These are phyloP conservation scores for Syzygium jambos DNA, from an alignment of 345 rosid genomes.

Conservation along the genomic window DNA sequence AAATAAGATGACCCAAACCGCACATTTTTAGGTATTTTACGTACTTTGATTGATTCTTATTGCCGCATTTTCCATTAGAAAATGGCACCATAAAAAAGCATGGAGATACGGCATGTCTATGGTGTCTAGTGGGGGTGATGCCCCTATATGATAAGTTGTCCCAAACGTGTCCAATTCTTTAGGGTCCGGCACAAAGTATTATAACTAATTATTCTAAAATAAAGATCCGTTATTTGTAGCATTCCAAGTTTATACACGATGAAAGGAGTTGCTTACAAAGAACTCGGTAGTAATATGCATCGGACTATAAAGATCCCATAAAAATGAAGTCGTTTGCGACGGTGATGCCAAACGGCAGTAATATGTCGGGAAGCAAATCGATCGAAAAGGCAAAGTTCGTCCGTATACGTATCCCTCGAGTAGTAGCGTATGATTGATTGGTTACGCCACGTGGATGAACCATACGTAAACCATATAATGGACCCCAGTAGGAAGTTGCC, in stretches of 20 bases:
- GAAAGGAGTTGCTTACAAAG: too few relatives aligned
- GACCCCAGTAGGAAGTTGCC: neutral
- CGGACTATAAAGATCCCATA: too few relatives aligned
- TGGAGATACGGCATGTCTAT: neutral
- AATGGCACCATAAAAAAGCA: neutral
- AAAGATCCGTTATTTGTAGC: too few relatives aligned
- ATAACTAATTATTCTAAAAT: neutral
- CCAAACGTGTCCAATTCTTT: neutral
- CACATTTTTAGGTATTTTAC: neutral
- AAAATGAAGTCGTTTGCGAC: too few relatives aligned
- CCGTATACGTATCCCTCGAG: too few relatives aligned
- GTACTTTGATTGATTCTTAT: fast-evolving
- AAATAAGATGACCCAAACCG: neutral
- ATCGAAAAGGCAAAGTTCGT: too few relatives aligned
- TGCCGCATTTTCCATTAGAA: neutral
- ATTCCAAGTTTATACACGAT: too few relatives aligned
- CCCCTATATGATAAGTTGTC: neutral
- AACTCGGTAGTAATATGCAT: too few relatives aligned
- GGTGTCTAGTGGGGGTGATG: neutral
- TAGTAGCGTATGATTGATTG: too few relatives aligned
- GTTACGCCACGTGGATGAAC: too few relatives aligned
- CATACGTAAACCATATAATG: neutral
- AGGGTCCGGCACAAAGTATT: neutral
- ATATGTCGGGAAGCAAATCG: too few relatives aligned
- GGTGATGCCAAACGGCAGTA: too few relatives aligned